A percentile compares a stretch with the other conserved stretches of the same genome.
Conservation (phyloP, 2,329 filamentous ascomycete genomes). For the Claviceps fusiformis region DNA sequence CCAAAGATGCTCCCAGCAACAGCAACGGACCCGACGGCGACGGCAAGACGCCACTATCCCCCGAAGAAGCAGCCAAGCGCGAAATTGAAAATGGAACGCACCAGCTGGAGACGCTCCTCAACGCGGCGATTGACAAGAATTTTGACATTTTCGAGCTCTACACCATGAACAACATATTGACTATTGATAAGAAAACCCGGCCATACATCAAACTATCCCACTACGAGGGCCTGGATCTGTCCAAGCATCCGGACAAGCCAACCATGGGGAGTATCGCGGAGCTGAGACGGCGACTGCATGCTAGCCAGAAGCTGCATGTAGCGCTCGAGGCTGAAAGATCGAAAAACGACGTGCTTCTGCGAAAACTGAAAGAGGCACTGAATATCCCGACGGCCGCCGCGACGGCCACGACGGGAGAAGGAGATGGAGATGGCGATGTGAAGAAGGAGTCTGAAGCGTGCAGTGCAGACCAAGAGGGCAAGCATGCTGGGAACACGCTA, state of each 20-base stretch:
- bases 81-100: constrained; percentile 86
- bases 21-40: background rate
- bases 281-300: constrained; percentile 62
- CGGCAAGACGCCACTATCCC: constrained; percentile 10
- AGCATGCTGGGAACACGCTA: constrained; percentile 20
- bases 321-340: constrained; percentile 56
- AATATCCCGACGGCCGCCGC: constrained; percentile 15
- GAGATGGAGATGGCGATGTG: constrained; percentile 7
- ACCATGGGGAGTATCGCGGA: constrained; percentile 55
- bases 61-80: constrained; percentile 28
- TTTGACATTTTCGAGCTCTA: constrained; percentile 86
- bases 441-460: constrained; percentile 2
- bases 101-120: constrained; percentile 70
- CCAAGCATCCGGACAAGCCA: constrained; percentile 22
- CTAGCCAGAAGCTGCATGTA: constrained; percentile 62
- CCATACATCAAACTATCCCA: constrained; percentile 72
- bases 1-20: background rate
- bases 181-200: constrained; percentile 53
- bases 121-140: constrained; percentile 68
- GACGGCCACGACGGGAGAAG: no score
- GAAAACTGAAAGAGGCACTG: constrained; percentile 40
- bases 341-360: constrained; percentile 58
- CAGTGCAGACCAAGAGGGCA: constrained; percentile 1
- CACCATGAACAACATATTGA: constrained; percentile 72
- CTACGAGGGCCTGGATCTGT: constrained; percentile 57